Conservation (phyloP, 176 grass and related monocot species). For the Avena insularis region DNA sequence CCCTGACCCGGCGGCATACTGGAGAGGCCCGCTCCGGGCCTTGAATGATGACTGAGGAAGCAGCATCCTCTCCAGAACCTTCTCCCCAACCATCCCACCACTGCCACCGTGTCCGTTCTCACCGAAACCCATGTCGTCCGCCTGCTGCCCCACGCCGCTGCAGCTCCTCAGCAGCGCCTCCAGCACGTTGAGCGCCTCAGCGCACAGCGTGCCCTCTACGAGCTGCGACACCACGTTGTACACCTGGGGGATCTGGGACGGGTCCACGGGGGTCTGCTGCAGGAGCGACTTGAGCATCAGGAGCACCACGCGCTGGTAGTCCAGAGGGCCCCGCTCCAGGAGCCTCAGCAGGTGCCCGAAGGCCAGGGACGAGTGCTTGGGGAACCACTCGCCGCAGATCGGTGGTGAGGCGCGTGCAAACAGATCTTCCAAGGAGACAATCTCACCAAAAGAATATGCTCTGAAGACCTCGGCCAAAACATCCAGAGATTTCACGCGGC, state of each 20-base stretch:
- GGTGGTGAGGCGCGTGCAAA: constrained; percentile 67
- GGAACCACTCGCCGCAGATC: constrained; percentile 90
- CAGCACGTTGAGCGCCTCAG: constrained; percentile 85
- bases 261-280: constrained; percentile 88
- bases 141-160: constrained; percentile 57
- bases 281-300: constrained; percentile 90
- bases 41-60: constrained; percentile 89
- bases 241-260: constrained; percentile 82
- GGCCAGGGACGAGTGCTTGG: constrained; percentile 89
- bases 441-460: constrained; percentile 71
- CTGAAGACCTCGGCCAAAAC: constrained; percentile 76
- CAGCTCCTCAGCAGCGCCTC: constrained; percentile 93
- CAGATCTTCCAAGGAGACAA: constrained; percentile 68
- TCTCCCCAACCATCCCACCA: constrained; percentile 55
- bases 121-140: constrained; percentile 54
- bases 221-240: constrained; percentile 92
- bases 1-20: constrained; percentile 70
- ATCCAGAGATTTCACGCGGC: constrained; percentile 62
- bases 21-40: constrained; percentile 79
- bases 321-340: constrained; percentile 87
- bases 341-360: constrained; percentile 96
- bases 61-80: constrained; percentile 69
- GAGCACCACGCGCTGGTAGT: constrained; percentile 88
- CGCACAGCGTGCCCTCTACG: constrained; percentile 76
- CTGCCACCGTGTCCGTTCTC: constrained; percentile 54